phyloP scores from a whole-genome alignment of 2,329 filamentous ascomycete species.

The Talaromyces verruculosus region DNA sequence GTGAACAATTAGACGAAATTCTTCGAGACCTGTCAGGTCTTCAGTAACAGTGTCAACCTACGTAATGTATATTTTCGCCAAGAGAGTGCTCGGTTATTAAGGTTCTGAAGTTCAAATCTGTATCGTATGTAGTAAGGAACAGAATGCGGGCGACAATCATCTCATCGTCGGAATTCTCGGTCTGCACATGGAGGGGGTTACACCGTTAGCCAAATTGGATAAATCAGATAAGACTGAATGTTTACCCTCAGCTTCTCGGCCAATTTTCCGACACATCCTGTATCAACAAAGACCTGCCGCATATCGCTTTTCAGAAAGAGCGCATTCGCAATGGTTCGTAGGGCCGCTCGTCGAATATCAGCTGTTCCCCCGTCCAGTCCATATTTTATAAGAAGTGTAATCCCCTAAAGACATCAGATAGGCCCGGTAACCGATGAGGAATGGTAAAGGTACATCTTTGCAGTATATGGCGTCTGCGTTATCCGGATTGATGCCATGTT shows the following conservation, averaged over 20 bases:
- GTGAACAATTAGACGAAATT: slow-evolving; percentile 23
- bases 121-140: slow-evolving; percentile 76
- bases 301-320: slow-evolving; percentile 68
- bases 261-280: slow-evolving; percentile 65
- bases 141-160: slow-evolving; percentile 79
- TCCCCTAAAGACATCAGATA: slow-evolving; percentile 57
- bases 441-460: slow-evolving; percentile 56
- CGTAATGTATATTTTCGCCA: slow-evolving; percentile 64
- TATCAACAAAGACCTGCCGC: slow-evolving; percentile 70
- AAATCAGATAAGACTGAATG: not conserved
- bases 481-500: slow-evolving; percentile 69
- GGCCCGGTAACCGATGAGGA: not conserved
- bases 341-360: slow-evolving; percentile 68
- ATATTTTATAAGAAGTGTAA: slow-evolving; percentile 69
- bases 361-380: slow-evolving; percentile 67
- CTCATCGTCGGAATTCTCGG: slow-evolving; percentile 76
- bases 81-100: slow-evolving; percentile 67
- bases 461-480: slow-evolving; percentile 82
- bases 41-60: slow-evolving; percentile 21
- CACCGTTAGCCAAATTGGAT: not conserved
- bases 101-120: slow-evolving; percentile 63
- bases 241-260: slow-evolving; percentile 66
- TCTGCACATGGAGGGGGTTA: slow-evolving; percentile 38
- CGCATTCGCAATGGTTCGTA: slow-evolving; percentile 83
- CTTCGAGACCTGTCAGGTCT: too few species aligned